Evolutionary conservation across 768 basidiomycete species (phyloP), one percentile per base, ranked within the genome.

Genomic region (Plicaturopsis crispa): DNA sequence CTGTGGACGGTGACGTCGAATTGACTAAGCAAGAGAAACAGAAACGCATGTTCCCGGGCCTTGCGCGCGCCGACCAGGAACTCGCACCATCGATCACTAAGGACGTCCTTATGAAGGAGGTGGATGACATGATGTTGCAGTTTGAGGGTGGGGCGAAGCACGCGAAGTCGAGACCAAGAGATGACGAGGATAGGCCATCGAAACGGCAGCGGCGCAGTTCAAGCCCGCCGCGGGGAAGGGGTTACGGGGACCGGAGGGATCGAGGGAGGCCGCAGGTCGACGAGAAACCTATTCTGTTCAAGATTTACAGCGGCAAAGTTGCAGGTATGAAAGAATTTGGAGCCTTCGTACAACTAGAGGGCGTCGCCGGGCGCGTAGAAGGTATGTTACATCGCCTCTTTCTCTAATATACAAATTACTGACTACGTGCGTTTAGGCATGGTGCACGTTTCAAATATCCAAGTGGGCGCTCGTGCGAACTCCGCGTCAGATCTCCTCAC

Each of bases 391-490:
- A 14, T 23, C 17, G 14, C 31, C 30, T 36, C 18, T 34, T 14
- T 20, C 12, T 17, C n/a, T 35, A 28, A 16, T 42, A 14, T 43
- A 11, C 32, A 8, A 18, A 26, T 24, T 30, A 47, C 41, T 48
- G 23, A 53, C 21, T n/a, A 31, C 28, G 13, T 33, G 23, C 24
- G 4, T 44, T 13, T 41, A 97, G 94, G 94, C n/a, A 80, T 99
- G 82, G 88, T 98, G 17, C 96, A 98, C 57, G 82, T 98, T 47
- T 94, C 93, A 18, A 84, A 80, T 45, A 94, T 98, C 33, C 87
- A 92, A 50, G 68, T 73, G 46, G 84, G 86, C 14, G 78, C 80
- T 11, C 80, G 96, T 36, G 84, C 86, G 26, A 89, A 90, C 53
- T 80, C 90, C 26, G 82, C 93, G 8, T 66, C 80, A 26, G 96